Evolutionary conservation across 805 yeast species (phyloP), one percentile per base, ranked within the genome.

Genomic region (Candida boidinii): DNA sequence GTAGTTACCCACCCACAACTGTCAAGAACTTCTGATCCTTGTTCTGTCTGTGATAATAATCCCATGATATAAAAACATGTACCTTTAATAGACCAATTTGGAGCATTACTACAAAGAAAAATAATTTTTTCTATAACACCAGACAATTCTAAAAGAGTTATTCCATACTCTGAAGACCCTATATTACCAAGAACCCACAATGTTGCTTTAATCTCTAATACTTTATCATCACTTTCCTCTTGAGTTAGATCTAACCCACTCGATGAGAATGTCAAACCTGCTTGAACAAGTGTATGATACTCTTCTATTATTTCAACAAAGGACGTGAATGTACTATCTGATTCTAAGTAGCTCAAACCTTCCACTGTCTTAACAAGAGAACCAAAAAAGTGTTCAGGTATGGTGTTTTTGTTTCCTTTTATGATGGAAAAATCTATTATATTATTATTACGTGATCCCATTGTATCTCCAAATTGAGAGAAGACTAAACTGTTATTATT

Each of bases 121-220:
- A 77, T 60, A 10, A 90, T 64, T 29, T 73, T 70, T 39, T 66
- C 64, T 24, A 74, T 64, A 35, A 74, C 56, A 2, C 70, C 70
- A 15, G 51, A 29, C 18, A 39, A 29, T 39, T 76, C 84, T 23
- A 77, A 45, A 27, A 79, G 57, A 13, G 67, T 60, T 13, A 81
- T 75, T 0, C 96, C 96, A 32, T 68, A 58, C 8, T 70, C 69
- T 1, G 86, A 72, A 1, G 87, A 72, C 2, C 88, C 88, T 20
- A 88, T 75, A 45, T 79, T 77, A 0, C 96, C 96, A 22, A 85
- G 64, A 2, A 94, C 78, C 96, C 96, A 90, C 23, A 90, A 46
- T 22, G 80, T 73, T 9, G 88, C 83, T 48, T 84, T 85, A 17
- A 90, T 53, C 39, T 66, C 68, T 7, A 60, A 22, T 14, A 62